phyloP scores from a whole-genome alignment of 441 rosid genomes.

The Gossypium armourianum region DNA sequence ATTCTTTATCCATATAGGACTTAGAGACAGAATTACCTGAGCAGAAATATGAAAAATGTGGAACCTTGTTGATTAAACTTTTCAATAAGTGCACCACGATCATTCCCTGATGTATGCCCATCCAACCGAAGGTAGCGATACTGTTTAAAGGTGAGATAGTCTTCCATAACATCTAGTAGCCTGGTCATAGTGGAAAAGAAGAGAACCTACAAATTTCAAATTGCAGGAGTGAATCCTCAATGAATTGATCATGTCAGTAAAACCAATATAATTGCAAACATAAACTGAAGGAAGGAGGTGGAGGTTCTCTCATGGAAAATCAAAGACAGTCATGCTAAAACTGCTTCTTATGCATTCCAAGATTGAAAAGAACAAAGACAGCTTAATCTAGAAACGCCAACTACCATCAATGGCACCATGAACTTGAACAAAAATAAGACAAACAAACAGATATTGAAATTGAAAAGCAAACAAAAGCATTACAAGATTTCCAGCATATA shows the following conservation, averaged over 20 bases:
- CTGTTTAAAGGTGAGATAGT: conserved; percentile 60
- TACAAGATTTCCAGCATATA: not conserved
- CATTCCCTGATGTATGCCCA: conserved; percentile 88
- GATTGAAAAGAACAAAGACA: not conserved
- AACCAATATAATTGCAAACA: not conserved
- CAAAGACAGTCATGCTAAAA: not conserved
- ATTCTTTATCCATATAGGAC: not conserved
- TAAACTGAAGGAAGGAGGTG: not conserved
- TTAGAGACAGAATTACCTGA: conserved; percentile 42
- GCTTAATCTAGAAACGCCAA: conserved; percentile 2
- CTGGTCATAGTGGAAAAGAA: conserved; percentile 96
- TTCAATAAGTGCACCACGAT: conserved; percentile 80
- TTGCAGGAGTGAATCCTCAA: conserved; percentile 2
- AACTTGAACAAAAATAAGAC: not conserved
- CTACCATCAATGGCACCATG: not conserved
- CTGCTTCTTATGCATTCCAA: not conserved
- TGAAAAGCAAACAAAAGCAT: not conserved
- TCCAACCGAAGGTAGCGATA: conserved; percentile 79
- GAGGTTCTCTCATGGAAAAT: conserved; percentile 5
- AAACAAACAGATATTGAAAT: not conserved
- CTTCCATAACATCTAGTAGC: conserved; percentile 93
- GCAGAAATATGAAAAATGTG: conserved; percentile 73
- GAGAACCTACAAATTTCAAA: conserved; percentile 53
- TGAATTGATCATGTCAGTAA: not conserved
- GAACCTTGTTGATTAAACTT: conserved; percentile 56